Evolutionary conservation across 1,284 basidiomycete species (phyloP), one percentile per base, ranked within the genome.

Genomic region (Psilocybe mexicana): DNA sequence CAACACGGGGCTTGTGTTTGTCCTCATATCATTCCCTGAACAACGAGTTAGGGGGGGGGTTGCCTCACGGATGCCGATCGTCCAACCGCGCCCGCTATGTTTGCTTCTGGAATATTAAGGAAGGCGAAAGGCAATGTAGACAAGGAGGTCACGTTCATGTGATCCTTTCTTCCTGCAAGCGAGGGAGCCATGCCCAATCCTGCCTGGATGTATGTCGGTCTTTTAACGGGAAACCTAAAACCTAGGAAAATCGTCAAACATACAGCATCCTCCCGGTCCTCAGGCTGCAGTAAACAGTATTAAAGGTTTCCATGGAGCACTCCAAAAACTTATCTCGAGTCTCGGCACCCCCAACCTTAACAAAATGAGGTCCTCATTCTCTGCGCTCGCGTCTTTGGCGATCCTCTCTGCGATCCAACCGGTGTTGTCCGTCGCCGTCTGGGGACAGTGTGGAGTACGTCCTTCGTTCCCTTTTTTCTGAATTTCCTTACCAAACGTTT

Each of bases 391-490:
- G 8, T 68, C 72, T 55, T 59, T 76, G 63, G 71, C 72, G 10
- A 63, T 74, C 30, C 57, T 75, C 26, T 58, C 71, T 28, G 61
- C 66, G 30, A 67, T 68, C 52, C 65, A 68, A 6, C 68, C 70
- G 11, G 71, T 66, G 46, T 64, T 66, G 12, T 66, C 72, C 1
- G 73, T 74, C 43, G 62, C 74, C 35, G 68, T 74, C 43, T 79
- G 66, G 52, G 76, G 75, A 10, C 76, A 79, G 59, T 79, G 76
- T 63, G 76, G 75, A 43, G 76, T 77, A 66, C 24, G 73, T 33
- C 25, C 43, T 38, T 44, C 36, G 36, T 54, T 35, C 5, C 38
- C 45, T 59, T 68, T 67, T 44, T 24, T n/a, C 23, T 57, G 2
- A 40, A 40, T n/a, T 40, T n/a, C 63, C 52, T 26, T 71, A 69